A percentile compares a stretch with the other conserved stretches of the same genome.
These are phyloP conservation scores for Blastobotrys ciferrii DNA, from an alignment of 1,139 yeast species.

Conservation along the genomic window DNA sequence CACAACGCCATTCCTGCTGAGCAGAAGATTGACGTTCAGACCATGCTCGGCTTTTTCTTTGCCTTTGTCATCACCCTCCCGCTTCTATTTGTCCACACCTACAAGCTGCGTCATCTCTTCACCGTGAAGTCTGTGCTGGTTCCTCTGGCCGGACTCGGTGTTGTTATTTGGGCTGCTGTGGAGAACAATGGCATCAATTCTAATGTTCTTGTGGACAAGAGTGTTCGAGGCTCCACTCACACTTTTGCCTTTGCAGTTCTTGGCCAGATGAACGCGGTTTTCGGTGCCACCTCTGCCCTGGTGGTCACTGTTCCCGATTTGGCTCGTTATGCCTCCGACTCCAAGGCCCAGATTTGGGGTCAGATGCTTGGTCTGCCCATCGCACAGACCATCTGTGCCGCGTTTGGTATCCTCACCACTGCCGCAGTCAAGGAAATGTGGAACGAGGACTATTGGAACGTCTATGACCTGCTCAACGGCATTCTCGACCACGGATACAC, in stretches of 20 bases:
- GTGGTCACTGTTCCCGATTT: slow-evolving; percentile 39
- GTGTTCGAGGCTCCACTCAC: slow-evolving; percentile 19
- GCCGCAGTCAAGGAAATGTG: slow-evolving; percentile 38
- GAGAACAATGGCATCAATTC: slow-evolving; percentile 34
- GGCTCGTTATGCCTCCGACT: slow-evolving; percentile 36
- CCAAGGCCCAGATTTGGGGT: slow-evolving; percentile 31
- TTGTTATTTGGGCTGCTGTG: slow-evolving; percentile 32
- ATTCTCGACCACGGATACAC: slow-evolving; percentile 34
- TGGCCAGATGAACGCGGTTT: slow-evolving; percentile 29
- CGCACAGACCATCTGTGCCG: slow-evolving; percentile 32
- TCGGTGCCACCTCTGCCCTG: slow-evolving; percentile 38
- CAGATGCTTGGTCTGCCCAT: slow-evolving; percentile 37
- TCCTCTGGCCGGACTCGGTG: slow-evolving; percentile 62
- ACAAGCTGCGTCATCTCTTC: slow-evolving; percentile 68
- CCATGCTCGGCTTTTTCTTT: slow-evolving; percentile 60
- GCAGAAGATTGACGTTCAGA: slow-evolving; percentile 29
- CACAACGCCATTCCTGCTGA: slow-evolving; percentile 49
- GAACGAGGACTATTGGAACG: slow-evolving; percentile 40
- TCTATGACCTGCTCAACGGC: slow-evolving; percentile 37
- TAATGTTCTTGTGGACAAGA: slow-evolving; percentile 14
- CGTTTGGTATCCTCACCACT: slow-evolving; percentile 34
- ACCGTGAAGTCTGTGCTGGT: slow-evolving; percentile 66
- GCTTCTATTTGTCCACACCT: slow-evolving; percentile 70
- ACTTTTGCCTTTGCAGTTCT: slow-evolving; percentile 24
- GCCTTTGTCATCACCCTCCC: slow-evolving; percentile 72